Conservation (phyloP, 805 yeast species). For the Hemisphaericaspora nanyangensis region DNA sequence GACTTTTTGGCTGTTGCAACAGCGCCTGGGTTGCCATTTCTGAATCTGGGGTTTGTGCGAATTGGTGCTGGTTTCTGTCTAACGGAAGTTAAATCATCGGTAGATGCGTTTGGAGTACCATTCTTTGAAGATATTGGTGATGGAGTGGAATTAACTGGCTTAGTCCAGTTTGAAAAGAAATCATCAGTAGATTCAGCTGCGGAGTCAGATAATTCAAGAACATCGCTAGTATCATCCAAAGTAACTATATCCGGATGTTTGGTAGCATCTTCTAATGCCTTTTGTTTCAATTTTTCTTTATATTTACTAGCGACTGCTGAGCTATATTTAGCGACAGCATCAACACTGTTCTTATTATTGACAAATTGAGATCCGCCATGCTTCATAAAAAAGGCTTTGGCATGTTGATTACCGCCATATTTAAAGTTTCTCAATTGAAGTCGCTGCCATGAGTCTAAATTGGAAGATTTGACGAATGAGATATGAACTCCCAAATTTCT, state of each 20-base stretch:
- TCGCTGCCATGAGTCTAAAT: conserved; percentile 91
- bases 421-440: conserved; percentile 88
- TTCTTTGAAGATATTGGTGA: conserved; percentile 47
- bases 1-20: conserved; percentile 24
- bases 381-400: conserved; percentile 77
- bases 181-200: conserved; percentile 57
- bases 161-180: conserved; percentile 89
- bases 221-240: conserved; percentile 46
- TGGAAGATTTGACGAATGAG: conserved; percentile 88
- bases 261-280: conserved; percentile 60
- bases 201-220: conserved; percentile 20
- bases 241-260: conserved; percentile 73
- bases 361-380: conserved; percentile 81
- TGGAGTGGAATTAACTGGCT: conserved; percentile 57
- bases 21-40: conserved; percentile 13
- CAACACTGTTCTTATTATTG: conserved; percentile 38
- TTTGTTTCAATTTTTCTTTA: conserved; percentile 71
- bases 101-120: conserved; percentile 39
- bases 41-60: conserved; percentile 13
- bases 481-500: conserved; percentile 95
- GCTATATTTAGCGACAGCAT: conserved; percentile 76
- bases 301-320: conserved; percentile 76
- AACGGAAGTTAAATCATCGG: conserved; percentile 27
- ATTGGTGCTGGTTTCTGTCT: conserved; percentile 23
- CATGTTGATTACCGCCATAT: conserved; percentile 87